phyloP scores from a whole-genome alignment of 805 yeast genomes.

The Metschnikowia noctiluminum region DNA sequence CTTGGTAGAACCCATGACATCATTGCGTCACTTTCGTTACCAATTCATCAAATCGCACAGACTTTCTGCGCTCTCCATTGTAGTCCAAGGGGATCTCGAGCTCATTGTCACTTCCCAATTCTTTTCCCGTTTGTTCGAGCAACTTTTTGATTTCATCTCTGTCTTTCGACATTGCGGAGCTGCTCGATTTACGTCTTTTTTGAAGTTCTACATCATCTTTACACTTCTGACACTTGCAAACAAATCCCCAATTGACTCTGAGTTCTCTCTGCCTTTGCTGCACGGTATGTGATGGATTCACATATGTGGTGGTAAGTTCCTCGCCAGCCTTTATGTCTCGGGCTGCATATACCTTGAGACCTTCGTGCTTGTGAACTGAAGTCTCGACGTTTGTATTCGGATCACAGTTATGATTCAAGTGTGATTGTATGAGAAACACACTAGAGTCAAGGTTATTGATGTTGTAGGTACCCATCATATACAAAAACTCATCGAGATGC shows the following conservation, averaged over 20 bases:
- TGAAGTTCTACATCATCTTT: conserved; percentile 46
- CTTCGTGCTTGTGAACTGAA: conserved; percentile 43
- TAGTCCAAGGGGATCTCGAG: conserved; percentile 40
- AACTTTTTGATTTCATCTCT: conserved; percentile 46
- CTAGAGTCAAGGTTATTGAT: conserved; percentile 69
- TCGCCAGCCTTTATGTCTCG: conserved; percentile 59
- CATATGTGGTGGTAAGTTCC: conserved; percentile 67
- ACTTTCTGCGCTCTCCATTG: conserved; percentile 50
- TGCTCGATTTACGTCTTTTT: conserved; percentile 45
- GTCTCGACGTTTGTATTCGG: conserved; percentile 61
- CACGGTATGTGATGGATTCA: conserved; percentile 60
- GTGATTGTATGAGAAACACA: conserved; percentile 60
- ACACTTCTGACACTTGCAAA: conserved; percentile 67
- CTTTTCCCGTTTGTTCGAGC: conserved; percentile 35
- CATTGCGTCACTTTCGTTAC: conserved; percentile 31
- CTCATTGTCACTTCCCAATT: conserved; percentile 41
- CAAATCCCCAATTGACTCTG: conserved; percentile 76
- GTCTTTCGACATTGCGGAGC: conserved; percentile 20
- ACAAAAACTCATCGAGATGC: conserved; percentile 53
- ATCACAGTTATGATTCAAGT: conserved; percentile 72
- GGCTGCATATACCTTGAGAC: conserved; percentile 53
- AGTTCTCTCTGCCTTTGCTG: conserved; percentile 62
- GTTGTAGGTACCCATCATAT: conserved; percentile 67
- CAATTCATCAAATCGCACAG: conserved; percentile 63
- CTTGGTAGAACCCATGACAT: neutral